These are phyloP conservation scores for Bacidia gigantensis DNA, from an alignment of 495 filamentous ascomycete genomes.

Conservation along the genomic window DNA sequence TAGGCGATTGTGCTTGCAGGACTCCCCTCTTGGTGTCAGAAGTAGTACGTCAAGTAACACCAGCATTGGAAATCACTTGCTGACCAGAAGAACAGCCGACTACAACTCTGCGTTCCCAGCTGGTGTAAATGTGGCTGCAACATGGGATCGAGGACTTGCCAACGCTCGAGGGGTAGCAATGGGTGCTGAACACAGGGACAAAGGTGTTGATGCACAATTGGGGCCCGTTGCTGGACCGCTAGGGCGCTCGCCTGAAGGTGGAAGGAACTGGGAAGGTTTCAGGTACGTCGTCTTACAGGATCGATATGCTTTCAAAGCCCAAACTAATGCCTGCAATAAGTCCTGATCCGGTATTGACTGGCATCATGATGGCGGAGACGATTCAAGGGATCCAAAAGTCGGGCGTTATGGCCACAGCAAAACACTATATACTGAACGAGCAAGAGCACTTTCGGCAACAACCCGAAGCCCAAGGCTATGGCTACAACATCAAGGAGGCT, in stretches of 20 bases:
- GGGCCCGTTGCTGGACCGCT: slow-evolving; percentile 85
- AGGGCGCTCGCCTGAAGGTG: slow-evolving; percentile 58
- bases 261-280: slow-evolving; percentile 76
- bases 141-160: slow-evolving; percentile 61
- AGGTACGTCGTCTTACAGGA: slow-evolving; percentile 8
- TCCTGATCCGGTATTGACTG: slow-evolving; percentile 65
- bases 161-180: slow-evolving; percentile 65
- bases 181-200: slow-evolving; percentile 64
- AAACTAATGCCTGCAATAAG: slow-evolving; percentile 32
- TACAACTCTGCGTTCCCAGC: slow-evolving; percentile 70
- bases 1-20: slow-evolving; percentile 72
- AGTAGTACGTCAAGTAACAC: slow-evolving; percentile 31
- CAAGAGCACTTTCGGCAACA: slow-evolving; percentile 73
- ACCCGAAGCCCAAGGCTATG: slow-evolving; percentile 46
- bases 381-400: slow-evolving; percentile 73
- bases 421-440: slow-evolving; percentile 68
- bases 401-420: slow-evolving; percentile 68
- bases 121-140: slow-evolving; percentile 70
- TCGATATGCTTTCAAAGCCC: background rate
- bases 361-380: slow-evolving; percentile 56
- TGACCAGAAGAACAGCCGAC: slow-evolving; percentile 35
- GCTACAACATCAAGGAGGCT: slow-evolving; percentile 49
- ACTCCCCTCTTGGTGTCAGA: slow-evolving; percentile 76
- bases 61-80: background rate
- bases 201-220: slow-evolving; percentile 74